These are phyloP conservation scores for Adenanthera pavonina DNA, from an alignment of 306 rosid genomes.

Conservation along the genomic window DNA sequence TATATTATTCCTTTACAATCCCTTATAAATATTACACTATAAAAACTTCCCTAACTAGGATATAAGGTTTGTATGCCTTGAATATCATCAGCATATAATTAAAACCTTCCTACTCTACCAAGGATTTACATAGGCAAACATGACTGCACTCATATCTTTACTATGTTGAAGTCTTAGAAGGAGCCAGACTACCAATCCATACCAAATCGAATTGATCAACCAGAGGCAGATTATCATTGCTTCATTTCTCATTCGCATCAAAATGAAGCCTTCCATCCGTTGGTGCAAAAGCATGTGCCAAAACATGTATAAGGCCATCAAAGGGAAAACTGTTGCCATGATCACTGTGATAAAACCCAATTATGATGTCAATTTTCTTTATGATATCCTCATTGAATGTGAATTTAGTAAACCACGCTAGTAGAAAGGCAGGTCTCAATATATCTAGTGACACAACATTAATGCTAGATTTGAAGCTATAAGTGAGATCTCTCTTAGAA, in stretches of 20 bases:
- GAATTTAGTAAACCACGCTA: neutral
- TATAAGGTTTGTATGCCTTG: neutral
- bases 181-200: constrained; percentile 37
- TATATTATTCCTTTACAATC: too few species aligned
- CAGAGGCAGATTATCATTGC: neutral
- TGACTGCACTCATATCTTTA: neutral
- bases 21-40: too few species aligned
- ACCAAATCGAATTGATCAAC: neutral
- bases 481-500: neutral
- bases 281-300: constrained; percentile 3
- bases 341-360: neutral
- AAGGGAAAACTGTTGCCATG: neutral
- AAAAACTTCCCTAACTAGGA: neutral
- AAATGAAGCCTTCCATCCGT: neutral
- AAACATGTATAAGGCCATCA: neutral
- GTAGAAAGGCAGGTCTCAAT: neutral
- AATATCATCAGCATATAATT: neutral
- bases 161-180: constrained; percentile 41
- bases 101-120: neutral
- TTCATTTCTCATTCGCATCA: constrained; percentile 35
- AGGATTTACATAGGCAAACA: neutral
- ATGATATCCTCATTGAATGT: neutral
- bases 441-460: neutral
- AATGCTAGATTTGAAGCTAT: neutral
- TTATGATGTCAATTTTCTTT: neutral